Percentiles rank a stretch among this genome's conserved stretches.
Conservation (phyloP, 441 rosid genomes). For the Melastoma candidum region DNA sequence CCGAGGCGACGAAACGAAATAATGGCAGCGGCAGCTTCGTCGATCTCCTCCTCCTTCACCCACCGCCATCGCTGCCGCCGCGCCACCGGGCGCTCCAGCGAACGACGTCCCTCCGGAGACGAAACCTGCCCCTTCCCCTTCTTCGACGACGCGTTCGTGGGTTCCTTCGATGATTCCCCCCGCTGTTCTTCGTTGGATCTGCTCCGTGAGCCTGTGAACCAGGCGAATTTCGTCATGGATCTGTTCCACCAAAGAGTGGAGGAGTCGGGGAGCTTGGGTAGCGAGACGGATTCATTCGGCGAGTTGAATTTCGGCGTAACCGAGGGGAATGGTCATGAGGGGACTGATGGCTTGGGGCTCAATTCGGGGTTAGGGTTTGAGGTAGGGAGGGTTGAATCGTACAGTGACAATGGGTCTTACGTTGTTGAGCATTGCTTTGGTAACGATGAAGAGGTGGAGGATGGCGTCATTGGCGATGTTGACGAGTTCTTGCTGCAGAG, state of each 20-base stretch:
- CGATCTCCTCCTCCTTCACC: constrained; percentile 21
- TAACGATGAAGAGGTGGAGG: constrained; percentile 20
- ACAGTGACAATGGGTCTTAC: not conserved
- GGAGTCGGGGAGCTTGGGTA: constrained; percentile 1
- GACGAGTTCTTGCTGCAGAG: constrained; percentile 46
- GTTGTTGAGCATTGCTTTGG: constrained; percentile 9
- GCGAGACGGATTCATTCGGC: constrained; percentile 23
- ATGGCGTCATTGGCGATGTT: constrained; percentile 9
- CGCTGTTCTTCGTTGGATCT: constrained; percentile 24
- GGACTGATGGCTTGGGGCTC: constrained; percentile 30
- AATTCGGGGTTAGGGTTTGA: constrained; percentile 40
- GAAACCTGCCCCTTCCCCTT: constrained; percentile 7
- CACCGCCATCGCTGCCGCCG: constrained; percentile 7
- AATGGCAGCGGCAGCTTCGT: constrained; percentile 18
- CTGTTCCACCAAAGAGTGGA: constrained; percentile 63
- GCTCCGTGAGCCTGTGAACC: constrained; percentile 35
- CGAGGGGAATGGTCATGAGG: constrained; percentile 27
- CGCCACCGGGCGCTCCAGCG: constrained; percentile 5
- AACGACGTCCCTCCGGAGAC: constrained; percentile 15
- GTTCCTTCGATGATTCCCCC: constrained; percentile 26
- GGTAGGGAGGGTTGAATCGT: constrained; percentile 21
- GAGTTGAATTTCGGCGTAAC: constrained; percentile 38
- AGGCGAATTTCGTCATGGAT: constrained; percentile 71
- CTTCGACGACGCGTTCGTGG: constrained; percentile 14
- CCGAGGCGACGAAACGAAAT: not conserved